These are phyloP conservation scores for Effrenium voratum DNA, from an alignment of 73 alveolate genomes.

Conservation along the genomic window DNA sequence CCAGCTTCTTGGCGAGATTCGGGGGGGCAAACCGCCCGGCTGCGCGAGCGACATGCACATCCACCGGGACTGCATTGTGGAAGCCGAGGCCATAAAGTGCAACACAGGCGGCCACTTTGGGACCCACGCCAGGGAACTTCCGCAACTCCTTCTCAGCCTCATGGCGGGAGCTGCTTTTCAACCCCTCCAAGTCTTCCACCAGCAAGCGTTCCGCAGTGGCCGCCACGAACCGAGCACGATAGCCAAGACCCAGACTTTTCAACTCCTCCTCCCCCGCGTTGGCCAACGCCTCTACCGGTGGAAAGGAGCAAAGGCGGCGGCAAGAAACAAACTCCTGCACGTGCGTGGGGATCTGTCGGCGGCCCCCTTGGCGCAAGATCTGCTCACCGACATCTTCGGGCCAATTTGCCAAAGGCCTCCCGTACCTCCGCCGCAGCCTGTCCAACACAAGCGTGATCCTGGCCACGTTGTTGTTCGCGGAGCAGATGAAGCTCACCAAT, in stretches of 20 bases:
- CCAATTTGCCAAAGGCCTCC: not conserved
- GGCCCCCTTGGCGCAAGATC: too few relatives aligned
- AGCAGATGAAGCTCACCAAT: constrained; percentile 95
- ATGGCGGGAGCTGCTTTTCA: constrained; percentile 56
- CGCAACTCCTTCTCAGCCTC: constrained; percentile 94
- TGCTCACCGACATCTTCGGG: too few relatives aligned
- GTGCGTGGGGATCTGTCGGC: constrained; percentile 47
- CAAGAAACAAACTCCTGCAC: constrained; percentile 28
- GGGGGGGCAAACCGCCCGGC: constrained; percentile 95
- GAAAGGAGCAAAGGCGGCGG: constrained; percentile 92
- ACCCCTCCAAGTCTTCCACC: constrained; percentile 82
- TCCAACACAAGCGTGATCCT: constrained; percentile 95
- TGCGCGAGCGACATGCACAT: constrained; percentile 95
- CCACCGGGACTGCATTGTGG: constrained; percentile 95
- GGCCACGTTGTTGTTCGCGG: constrained; percentile 95
- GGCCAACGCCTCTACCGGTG: constrained; percentile 70
- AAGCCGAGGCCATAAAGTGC: constrained; percentile 95
- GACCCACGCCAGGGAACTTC: constrained; percentile 95
- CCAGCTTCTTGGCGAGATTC: constrained; percentile 3
- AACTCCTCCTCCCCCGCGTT: constrained; percentile 94
- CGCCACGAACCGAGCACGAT: constrained; percentile 95
- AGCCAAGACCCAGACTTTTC: constrained; percentile 95
- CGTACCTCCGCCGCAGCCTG: constrained; percentile 78
- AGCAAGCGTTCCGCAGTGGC: constrained; percentile 31
- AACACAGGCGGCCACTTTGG: constrained; percentile 96